phyloP scores from a whole-genome alignment of 441 rosid genomes.

The Populus hybrid region DNA sequence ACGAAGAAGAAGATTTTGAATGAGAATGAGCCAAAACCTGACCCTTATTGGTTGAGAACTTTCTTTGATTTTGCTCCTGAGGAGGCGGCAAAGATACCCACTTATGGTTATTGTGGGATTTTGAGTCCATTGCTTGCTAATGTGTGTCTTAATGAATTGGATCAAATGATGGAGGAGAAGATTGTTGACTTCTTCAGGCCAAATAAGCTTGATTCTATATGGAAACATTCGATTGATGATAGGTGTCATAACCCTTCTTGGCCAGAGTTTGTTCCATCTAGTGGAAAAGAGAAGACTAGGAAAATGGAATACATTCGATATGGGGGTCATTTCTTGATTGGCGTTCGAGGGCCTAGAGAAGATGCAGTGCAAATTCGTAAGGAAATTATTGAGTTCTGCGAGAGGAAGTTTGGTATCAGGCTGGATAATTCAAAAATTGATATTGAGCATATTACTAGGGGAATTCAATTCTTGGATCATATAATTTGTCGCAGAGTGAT shows the following conservation, averaged over 20 bases:
- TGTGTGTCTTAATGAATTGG: constrained; percentile 79
- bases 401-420: constrained; percentile 50
- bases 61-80: constrained; percentile 85
- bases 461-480: constrained; percentile 93
- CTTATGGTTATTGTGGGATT: constrained; percentile 82
- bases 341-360: constrained; percentile 92
- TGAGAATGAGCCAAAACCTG: constrained; percentile 89
- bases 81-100: constrained; percentile 81
- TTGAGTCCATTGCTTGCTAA: constrained; percentile 92
- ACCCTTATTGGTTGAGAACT: constrained; percentile 92
- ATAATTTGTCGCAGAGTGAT: constrained; percentile 77
- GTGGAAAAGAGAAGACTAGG: constrained; percentile 85
- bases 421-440: constrained; percentile 77
- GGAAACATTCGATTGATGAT: constrained; percentile 81
- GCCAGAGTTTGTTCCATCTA: constrained; percentile 98
- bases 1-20: constrained; percentile 78
- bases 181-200: constrained; percentile 71
- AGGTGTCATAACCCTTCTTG: constrained; percentile 95
- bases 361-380: constrained; percentile 65
- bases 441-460: constrained; percentile 85
- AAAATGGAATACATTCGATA: constrained; percentile 90
- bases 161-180: constrained; percentile 71
- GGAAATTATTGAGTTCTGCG: constrained; percentile 75
- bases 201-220: constrained; percentile 74
- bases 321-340: constrained; percentile 89